A percentile compares a stretch with the other conserved stretches of the same genome.
Evolutionary conservation across 2,329 filamentous ascomycete species (phyloP).

Genomic region (Cordyceps cicadae): DNA sequence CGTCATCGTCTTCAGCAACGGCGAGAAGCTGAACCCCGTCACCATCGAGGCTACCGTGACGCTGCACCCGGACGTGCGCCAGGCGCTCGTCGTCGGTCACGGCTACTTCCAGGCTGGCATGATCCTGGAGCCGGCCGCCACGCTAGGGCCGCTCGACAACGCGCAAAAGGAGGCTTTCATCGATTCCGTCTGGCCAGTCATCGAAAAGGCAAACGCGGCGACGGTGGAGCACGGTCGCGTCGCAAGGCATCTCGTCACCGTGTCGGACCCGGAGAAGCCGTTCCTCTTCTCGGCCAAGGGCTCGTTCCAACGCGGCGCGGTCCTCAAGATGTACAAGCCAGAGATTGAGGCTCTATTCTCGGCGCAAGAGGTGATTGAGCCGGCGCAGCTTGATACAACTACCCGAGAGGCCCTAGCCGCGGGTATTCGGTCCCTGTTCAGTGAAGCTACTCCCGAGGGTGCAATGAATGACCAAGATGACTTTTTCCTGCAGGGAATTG

Average conservation of each 20-base stretch:
- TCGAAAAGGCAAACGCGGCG: conserved; percentile 34
- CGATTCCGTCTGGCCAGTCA: conserved; percentile 34
- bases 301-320: conserved; percentile 33
- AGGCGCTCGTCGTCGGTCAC: conserved; percentile 37
- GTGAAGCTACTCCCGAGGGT: conserved; percentile 12
- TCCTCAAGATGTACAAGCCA: conserved; percentile 32
- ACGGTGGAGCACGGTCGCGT: conserved; percentile 40
- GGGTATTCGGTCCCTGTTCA: conserved; percentile 20
- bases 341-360: conserved; percentile 36
- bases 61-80: conserved; percentile 30
- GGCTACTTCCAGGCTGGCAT: conserved; percentile 38
- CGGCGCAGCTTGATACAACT: conserved; percentile 15
- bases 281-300: conserved; percentile 39
- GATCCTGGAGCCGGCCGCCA: conserved; percentile 34
- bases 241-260: conserved; percentile 27
- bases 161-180: conserved; percentile 24
- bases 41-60: conserved; percentile 33
- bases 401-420: conserved; percentile 17
- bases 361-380: conserved; percentile 15
- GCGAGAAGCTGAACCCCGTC: conserved; percentile 41
- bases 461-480: conserved; percentile 22
- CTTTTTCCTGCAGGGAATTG: conserved; percentile 31
- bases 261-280: conserved; percentile 33
- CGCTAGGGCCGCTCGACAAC: conserved; percentile 19
- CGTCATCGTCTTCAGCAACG: conserved; percentile 41